Percentiles rank a stretch among this genome's conserved stretches.
Conservation (phyloP, 805 yeast species). For the Brettanomyces anomalus region DNA sequence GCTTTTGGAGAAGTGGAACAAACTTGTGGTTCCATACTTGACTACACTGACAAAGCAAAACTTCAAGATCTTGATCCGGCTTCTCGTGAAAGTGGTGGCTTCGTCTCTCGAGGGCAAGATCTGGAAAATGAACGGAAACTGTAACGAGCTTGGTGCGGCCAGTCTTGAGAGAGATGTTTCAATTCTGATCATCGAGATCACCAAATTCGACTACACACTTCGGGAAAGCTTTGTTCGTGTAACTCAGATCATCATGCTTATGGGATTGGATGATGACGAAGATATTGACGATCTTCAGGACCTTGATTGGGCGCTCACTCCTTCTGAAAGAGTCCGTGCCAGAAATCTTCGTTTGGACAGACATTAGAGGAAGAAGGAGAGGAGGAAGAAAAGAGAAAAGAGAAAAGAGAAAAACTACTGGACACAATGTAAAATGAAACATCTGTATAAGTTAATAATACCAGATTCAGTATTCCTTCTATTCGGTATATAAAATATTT, state of each 20-base stretch:
- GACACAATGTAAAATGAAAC: background rate
- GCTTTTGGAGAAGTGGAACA: constrained; percentile 59
- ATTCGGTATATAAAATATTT: too few relatives aligned
- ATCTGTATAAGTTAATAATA: too few relatives aligned
- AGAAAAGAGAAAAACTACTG: background rate
- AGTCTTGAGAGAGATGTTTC: constrained; percentile 78
- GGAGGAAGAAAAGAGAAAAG: background rate
- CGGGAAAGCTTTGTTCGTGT: constrained; percentile 73
- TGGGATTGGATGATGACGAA: constrained; percentile 71
- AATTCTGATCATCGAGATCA: constrained; percentile 60
- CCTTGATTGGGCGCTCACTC: constrained; percentile 61
- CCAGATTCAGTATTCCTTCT: background rate
- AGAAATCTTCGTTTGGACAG: constrained; percentile 45
- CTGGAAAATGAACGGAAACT: constrained; percentile 53
- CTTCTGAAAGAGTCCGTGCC: constrained; percentile 60
- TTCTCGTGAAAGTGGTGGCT: constrained; percentile 48
- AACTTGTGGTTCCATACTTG: constrained; percentile 54
- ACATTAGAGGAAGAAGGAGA: constrained; percentile 3
- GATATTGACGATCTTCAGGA: constrained; percentile 25
- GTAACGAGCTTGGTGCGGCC: constrained; percentile 77
- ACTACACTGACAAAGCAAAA: constrained; percentile 28
- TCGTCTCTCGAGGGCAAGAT: constrained; percentile 55
- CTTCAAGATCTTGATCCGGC: constrained; percentile 38
- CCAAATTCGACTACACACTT: constrained; percentile 62
- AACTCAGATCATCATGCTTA: constrained; percentile 74